A percentile compares a stretch with the other conserved stretches of the same genome.
Conservation (phyloP, 208 protist species). For the Naegleria gruberi region DNA sequence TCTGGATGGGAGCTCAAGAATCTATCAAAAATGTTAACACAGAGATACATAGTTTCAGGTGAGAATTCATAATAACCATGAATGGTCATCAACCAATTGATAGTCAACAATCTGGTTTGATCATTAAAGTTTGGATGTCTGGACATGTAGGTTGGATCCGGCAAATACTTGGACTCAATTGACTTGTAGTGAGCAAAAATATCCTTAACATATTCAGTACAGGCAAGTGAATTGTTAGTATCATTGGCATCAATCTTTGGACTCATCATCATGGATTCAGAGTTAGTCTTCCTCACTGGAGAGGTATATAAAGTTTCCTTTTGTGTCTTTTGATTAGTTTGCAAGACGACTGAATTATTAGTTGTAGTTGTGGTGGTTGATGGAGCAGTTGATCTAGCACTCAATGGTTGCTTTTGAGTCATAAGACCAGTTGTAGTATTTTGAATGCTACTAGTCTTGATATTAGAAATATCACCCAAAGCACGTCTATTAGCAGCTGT, state of each 20-base stretch:
- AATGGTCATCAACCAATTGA: constrained; percentile 96
- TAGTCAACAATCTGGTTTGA: constrained; percentile 84
- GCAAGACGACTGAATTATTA: too few relatives aligned
- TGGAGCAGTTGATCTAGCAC: neutral
- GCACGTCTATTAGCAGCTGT: neutral
- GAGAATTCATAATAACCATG: constrained; percentile 82
- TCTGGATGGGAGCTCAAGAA: constrained; percentile 55
- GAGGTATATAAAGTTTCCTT: neutral
- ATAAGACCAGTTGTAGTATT: neutral
- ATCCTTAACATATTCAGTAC: neutral
- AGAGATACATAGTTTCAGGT: constrained; percentile 88
- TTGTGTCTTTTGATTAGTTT: too few relatives aligned
- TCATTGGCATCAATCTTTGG: neutral
- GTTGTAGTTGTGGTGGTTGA: neutral
- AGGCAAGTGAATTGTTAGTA: neutral
- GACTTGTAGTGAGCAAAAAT: neutral
- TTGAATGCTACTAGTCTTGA: neutral
- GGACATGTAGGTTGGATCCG: constrained; percentile 48
- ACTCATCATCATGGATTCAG: neutral
- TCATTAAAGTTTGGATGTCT: constrained; percentile 76
- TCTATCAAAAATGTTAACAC: constrained; percentile 89
- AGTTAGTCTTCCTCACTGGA: neutral
- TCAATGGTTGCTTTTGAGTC: neutral
- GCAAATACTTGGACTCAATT: neutral
- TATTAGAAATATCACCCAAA: neutral